phyloP scores from a whole-genome alignment of 768 basidiomycete genomes.

The Melanogaster broomeanus region DNA sequence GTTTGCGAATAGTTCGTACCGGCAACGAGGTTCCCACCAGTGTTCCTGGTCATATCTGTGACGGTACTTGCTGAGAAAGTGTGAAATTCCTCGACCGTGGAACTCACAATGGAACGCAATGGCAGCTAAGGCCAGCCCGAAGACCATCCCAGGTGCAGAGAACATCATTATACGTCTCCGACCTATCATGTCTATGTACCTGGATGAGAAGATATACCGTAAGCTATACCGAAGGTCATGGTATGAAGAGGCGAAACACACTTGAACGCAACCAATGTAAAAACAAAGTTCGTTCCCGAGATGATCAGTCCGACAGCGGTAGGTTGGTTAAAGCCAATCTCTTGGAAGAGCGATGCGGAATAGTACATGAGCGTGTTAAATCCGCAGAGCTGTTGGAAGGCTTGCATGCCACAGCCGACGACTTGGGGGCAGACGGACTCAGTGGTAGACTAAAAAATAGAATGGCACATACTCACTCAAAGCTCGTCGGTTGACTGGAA shows the following conservation, averaged over 20 bases:
- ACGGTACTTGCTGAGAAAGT: neutral
- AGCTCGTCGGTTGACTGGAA: conserved; percentile 66
- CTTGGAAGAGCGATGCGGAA: conserved; percentile 76
- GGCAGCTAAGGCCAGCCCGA: conserved; percentile 62
- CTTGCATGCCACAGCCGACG: conserved; percentile 79
- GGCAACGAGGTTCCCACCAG: conserved; percentile 59
- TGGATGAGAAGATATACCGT: neutral
- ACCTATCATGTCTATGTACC: conserved; percentile 66
- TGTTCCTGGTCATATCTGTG: conserved; percentile 59
- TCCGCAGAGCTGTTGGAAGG: conserved; percentile 81
- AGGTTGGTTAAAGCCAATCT: conserved; percentile 81
- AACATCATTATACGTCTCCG: conserved; percentile 68
- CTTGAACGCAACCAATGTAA: conserved; percentile 73
- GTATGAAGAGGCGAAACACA: conserved; percentile 28
- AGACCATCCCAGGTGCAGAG: conserved; percentile 73
- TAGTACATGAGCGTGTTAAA: conserved; percentile 82
- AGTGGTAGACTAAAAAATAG: neutral
- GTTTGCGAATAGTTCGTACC: conserved; percentile 56
- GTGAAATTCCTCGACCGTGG: neutral
- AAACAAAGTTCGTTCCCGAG: conserved; percentile 77
- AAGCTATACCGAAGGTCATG: neutral
- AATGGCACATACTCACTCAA: conserved; percentile 51
- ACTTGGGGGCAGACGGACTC: conserved; percentile 38
- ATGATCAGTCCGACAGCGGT: conserved; percentile 80
- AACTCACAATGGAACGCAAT: conserved; percentile 66